Base-by-base conservation (phyloP, 768 basidiomycete species). In the Amanita thiersii region DNA sequence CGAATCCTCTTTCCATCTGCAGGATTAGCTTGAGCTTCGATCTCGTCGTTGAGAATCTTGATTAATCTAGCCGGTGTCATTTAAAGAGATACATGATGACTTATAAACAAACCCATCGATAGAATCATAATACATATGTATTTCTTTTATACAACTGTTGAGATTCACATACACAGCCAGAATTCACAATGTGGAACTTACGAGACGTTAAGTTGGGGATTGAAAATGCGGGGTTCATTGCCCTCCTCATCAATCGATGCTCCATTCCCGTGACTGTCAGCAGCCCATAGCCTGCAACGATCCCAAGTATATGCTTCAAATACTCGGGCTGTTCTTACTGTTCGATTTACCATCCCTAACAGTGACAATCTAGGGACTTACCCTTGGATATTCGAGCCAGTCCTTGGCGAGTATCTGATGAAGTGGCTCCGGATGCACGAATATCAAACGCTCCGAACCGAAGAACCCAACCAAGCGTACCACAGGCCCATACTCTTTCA, bases 151-250 rank as follows among this genome's bases (percentile, higher is more conserved):
- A 36, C 17, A 8, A 37, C n/a, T 0, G 6, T 43, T 14, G n/a
- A 4, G 29, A 4, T 21, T 15, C 9, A 10, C 15, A 17, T 7
- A 23, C 5, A 8, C 5, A 20, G 12, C 17, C 11, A 4, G 9
- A 14, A 32, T 12, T 11, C 24, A 20, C 26, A 8, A 34, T 19
- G 4, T 14, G 8, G 7, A 2, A 56, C 64, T 44, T 39, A 64
- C 65, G 65, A 25, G 61, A 56, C 53, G 62, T 62, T 21, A 66
- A 56, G 41, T 63, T 72, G 2, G 63, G 56, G 18, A 73, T 58
- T 0, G 70, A 70, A 48, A 75, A 73, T 0, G 73, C 73, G 1
- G 73, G 70, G 39, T 70, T 73, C 68, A 75, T 72, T 1, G 61
- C 60, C 47, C 63, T 70, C 25, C 69, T 66, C 68, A 75, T 70